Percentiles rank a stretch among this genome's conserved stretches.
Evolutionary conservation across 495 filamentous ascomycete species (phyloP).

Genomic region (Neurospora cerealis): DNA sequence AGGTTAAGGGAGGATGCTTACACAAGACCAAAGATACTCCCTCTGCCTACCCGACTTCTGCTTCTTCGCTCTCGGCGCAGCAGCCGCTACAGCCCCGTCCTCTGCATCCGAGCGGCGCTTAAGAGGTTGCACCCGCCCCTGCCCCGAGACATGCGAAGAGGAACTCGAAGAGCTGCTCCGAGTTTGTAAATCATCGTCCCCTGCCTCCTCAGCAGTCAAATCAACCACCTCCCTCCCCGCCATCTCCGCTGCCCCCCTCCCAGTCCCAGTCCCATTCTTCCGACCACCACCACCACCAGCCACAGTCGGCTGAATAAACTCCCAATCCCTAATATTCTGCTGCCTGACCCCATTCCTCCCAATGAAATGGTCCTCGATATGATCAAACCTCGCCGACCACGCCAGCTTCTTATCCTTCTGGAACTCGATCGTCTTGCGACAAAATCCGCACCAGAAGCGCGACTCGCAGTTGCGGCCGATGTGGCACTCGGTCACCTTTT

Average conservation of each 20-base stretch:
- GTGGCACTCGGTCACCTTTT: constrained; percentile 40
- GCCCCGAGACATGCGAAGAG: background rate
- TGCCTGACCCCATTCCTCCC: constrained; percentile 23
- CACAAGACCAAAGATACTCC: constrained; percentile 5
- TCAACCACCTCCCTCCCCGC: background rate
- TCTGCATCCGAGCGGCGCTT: background rate
- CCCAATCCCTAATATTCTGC: constrained; percentile 29
- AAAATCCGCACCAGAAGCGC: constrained; percentile 90
- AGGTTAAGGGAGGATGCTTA: background rate
- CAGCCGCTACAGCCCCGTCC: background rate
- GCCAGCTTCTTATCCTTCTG: constrained; percentile 45
- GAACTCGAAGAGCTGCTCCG: background rate
- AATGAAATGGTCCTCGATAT: constrained; percentile 74
- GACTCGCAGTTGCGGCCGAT: constrained; percentile 60
- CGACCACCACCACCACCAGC: background rate
- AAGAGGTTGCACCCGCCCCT: background rate
- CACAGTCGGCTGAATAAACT: constrained; percentile 15
- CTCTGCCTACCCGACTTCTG: background rate
- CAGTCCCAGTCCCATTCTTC: background rate
- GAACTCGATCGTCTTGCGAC: constrained; percentile 47
- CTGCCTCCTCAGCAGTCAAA: background rate
- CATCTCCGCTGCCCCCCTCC: background rate
- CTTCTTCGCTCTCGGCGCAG: background rate
- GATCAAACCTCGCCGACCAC: constrained; percentile 72
- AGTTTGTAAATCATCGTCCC: background rate